These are phyloP conservation scores for Calycina herbarum DNA, from an alignment of 2,329 filamentous ascomycete genomes.

Conservation along the genomic window DNA sequence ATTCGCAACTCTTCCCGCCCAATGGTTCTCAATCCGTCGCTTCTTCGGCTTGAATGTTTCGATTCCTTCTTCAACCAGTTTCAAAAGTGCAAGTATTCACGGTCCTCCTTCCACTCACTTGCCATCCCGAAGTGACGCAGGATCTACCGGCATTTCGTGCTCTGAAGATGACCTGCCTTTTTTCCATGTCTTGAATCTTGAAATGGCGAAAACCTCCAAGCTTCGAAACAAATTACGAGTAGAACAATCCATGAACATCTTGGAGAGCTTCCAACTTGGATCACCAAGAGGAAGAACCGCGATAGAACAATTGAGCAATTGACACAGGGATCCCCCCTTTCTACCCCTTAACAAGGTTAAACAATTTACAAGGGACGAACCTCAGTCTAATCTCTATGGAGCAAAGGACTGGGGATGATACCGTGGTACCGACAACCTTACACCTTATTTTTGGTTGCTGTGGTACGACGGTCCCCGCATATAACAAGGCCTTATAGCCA, in stretches of 20 bases:
- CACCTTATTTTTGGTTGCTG: no score
- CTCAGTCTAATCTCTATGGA: slow-evolving; percentile 1
- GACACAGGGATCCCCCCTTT: background rate
- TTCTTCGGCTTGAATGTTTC: slow-evolving; percentile 3
- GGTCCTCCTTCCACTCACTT: background rate
- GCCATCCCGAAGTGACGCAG: background rate
- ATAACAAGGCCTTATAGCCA: no score
- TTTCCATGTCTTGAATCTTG: background rate
- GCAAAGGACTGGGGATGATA: background rate
- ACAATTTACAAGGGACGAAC: background rate
- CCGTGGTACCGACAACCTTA: background rate
- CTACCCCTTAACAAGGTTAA: background rate
- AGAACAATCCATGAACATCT: background rate
- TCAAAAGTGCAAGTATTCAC: background rate
- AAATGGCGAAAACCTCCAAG: background rate
- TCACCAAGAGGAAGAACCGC: background rate
- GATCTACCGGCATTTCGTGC: background rate
- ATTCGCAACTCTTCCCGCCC: background rate
- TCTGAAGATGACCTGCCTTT: background rate
- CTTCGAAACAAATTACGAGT: background rate
- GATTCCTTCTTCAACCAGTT: background rate
- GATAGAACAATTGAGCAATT: background rate
- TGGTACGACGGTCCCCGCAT: no score
- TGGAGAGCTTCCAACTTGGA: background rate
- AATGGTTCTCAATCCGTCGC: background rate